Percentiles rank a stretch among this genome's conserved stretches.
Conservation (phyloP, 306 rosid genomes). For the Aeschynomene evenia region DNA sequence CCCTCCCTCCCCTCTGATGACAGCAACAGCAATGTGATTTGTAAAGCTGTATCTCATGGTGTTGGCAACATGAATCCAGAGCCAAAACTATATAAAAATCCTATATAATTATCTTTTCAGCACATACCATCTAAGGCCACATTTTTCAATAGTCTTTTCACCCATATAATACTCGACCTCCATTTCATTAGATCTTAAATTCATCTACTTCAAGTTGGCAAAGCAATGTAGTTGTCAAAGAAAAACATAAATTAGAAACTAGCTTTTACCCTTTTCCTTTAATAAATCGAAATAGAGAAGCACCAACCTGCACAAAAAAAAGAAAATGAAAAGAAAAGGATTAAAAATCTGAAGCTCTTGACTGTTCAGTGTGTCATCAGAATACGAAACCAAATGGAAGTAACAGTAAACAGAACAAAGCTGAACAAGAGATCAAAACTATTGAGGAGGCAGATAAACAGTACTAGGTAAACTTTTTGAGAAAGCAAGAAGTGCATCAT, state of each 20-base stretch:
- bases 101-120: slow-evolving; percentile 25
- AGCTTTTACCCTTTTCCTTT: slow-evolving; percentile 73
- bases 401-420: background rate
- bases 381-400: slow-evolving; percentile 22
- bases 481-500: slow-evolving; percentile 14
- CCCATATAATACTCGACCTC: background rate
- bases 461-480: slow-evolving; percentile 1
- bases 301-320: slow-evolving; percentile 76
- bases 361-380: slow-evolving; percentile 1
- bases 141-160: background rate
- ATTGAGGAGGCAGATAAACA: background rate
- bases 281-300: slow-evolving; percentile 73
- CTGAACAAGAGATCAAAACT: background rate
- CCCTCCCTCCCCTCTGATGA: slow-evolving; percentile 19
- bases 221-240: slow-evolving; percentile 10
- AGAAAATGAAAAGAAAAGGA: slow-evolving; percentile 20
- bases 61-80: slow-evolving; percentile 14
- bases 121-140: background rate
- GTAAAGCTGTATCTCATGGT: background rate
- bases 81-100: slow-evolving; percentile 22
- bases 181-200: background rate
- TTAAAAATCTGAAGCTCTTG: slow-evolving; percentile 4
- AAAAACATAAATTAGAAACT: slow-evolving; percentile 20
- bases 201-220: slow-evolving; percentile 13
- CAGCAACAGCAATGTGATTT: slow-evolving; percentile 10